Percentiles rank a stretch among this genome's conserved stretches.
Evolutionary conservation across 2,329 filamentous ascomycete genomes (phyloP).

Genomic region (Apiospora phragmitis): DNA sequence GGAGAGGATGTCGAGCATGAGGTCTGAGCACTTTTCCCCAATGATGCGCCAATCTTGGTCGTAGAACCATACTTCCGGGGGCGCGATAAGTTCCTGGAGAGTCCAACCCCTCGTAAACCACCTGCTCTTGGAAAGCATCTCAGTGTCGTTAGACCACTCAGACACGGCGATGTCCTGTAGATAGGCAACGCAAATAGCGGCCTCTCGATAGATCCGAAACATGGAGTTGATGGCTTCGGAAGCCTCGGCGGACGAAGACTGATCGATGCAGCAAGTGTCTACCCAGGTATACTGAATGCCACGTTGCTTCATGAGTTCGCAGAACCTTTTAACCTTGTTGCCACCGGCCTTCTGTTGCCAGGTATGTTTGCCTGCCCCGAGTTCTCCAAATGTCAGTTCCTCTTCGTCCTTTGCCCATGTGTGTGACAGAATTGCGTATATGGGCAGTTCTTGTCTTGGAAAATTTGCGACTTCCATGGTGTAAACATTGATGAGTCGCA

Average conservation of each 20-base stretch:
- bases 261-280: background rate
- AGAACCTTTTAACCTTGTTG: background rate
- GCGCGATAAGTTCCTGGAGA: background rate
- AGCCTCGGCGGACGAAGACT: background rate
- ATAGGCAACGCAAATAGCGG: background rate
- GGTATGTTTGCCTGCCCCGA: background rate
- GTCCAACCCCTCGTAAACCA: background rate
- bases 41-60: background rate
- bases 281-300: background rate
- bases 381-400: background rate
- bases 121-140: background rate
- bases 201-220: background rate
- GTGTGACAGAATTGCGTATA: background rate
- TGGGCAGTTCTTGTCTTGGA: background rate
- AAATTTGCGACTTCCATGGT: background rate
- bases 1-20: background rate
- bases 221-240: background rate
- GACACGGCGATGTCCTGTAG: background rate
- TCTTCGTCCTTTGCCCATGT: background rate
- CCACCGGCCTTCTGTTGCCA: background rate
- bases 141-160: background rate
- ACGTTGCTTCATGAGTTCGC: background rate
- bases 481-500: background rate
- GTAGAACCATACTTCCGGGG: background rate
- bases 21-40: background rate